Conservation (phyloP, 192 early-diverging fungal genomes). For the Podila verticillata region DNA sequence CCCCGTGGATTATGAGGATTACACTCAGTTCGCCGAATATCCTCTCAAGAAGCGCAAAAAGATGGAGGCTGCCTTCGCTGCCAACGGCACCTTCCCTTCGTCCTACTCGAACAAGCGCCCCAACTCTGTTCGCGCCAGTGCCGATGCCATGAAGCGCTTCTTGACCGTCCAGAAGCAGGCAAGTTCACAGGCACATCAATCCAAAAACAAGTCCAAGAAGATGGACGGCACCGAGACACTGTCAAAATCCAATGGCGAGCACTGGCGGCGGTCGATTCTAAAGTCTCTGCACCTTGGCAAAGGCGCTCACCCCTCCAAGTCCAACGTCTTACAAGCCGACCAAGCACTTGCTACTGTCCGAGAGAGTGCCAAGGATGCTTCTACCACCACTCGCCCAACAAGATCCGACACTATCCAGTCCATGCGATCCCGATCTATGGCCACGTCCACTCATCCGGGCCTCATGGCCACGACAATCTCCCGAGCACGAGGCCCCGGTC, state of each 20-base stretch:
- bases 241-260: neutral
- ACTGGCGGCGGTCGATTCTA: slow-evolving; percentile 33
- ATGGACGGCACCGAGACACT: neutral
- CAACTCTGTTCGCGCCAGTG: slow-evolving; percentile 15
- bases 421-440: slow-evolving; percentile 26
- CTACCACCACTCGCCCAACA: neutral
- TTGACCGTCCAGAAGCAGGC: slow-evolving; percentile 3
- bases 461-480: slow-evolving; percentile 23
- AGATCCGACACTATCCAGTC: slow-evolving; percentile 23
- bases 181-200: neutral
- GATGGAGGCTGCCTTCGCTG: slow-evolving; percentile 11
- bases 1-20: slow-evolving; percentile 36
- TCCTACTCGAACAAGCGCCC: slow-evolving; percentile 12
- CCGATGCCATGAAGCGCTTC: slow-evolving; percentile 37
- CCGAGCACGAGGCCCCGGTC: slow-evolving; percentile 1
- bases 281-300: slow-evolving; percentile 37
- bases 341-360: too few species aligned
- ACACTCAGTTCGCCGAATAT: slow-evolving; percentile 38
- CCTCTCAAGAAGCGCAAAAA: slow-evolving; percentile 50
- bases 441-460: slow-evolving; percentile 22
- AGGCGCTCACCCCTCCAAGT: neutral
- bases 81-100: slow-evolving; percentile 4
- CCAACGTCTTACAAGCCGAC: neutral
- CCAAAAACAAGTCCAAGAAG: neutral
- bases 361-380: neutral